Evolutionary conservation across 805 yeast species (phyloP).

Genomic region (Wickerhamomyces chambardii): DNA sequence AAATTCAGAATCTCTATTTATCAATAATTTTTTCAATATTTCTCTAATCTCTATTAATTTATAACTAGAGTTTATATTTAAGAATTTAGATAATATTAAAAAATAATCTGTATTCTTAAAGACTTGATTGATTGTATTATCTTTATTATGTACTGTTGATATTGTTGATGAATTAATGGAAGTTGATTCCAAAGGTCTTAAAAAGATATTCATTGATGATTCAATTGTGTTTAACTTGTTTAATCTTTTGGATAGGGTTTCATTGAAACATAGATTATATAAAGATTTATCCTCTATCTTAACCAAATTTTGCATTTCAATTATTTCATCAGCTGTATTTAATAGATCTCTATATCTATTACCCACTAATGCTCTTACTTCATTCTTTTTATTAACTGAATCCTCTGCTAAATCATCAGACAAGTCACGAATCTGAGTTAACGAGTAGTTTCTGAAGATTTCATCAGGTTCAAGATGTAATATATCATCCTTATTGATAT

Average conservation of each 20-base stretch:
- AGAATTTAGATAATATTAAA: not conserved
- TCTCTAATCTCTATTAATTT: not conserved
- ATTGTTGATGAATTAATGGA: not conserved
- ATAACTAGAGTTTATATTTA: not conserved
- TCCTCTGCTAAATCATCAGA: not conserved
- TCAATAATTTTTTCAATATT: not conserved
- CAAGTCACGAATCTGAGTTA: not conserved
- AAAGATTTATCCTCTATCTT: conserved; percentile 10
- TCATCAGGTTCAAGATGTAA: not conserved
- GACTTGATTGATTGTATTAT: not conserved
- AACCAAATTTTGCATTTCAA: conserved; percentile 12
- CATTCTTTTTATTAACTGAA: conserved; percentile 2
- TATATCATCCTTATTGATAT: not conserved
- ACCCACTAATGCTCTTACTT: conserved; percentile 14
- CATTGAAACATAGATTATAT: conserved; percentile 13
- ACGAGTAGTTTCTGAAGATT: not conserved
- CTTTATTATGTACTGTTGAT: not conserved
- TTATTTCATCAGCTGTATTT: conserved; percentile 16
- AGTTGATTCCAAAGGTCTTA: no score
- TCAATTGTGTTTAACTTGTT: conserved; percentile 9
- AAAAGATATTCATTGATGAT: conserved; percentile 2
- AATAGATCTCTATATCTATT: conserved; percentile 16
- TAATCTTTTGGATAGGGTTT: conserved; percentile 5
- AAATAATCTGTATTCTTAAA: conserved; percentile 5
- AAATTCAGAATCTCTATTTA: not conserved